phyloP scores from a whole-genome alignment of 306 rosid species.

The Cucurbita pepo region DNA sequence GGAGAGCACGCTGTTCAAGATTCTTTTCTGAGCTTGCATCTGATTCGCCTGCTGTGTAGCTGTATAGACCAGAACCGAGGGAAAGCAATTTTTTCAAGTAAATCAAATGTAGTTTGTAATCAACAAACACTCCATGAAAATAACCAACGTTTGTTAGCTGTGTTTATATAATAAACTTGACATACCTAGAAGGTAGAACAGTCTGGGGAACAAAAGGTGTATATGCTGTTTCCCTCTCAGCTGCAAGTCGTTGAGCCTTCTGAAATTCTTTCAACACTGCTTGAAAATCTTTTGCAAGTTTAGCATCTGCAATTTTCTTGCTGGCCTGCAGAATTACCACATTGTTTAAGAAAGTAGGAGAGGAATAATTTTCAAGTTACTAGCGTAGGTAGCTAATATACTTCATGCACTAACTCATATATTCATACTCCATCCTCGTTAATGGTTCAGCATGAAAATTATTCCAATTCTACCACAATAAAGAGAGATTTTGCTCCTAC shows the following conservation, averaged over 20 bases:
- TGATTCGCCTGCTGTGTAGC: constrained; percentile 54
- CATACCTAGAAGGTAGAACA: constrained; percentile 60
- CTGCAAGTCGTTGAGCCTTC: constrained; percentile 92
- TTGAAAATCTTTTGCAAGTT: constrained; percentile 93
- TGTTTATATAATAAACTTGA: not conserved
- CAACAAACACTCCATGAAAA: not conserved
- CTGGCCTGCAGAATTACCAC: constrained; percentile 39
- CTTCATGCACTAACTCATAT: not conserved
- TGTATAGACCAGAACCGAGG: constrained; percentile 14
- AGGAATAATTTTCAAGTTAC: not conserved
- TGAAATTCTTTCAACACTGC: constrained; percentile 87
- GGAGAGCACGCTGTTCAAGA: constrained; percentile 71
- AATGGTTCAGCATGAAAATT: not conserved
- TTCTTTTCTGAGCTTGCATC: constrained; percentile 33
- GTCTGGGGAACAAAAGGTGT: constrained; percentile 69
- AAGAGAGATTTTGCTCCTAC: not conserved
- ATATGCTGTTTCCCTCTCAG: constrained; percentile 96
- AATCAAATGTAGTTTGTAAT: not conserved
- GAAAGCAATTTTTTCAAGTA: not conserved
- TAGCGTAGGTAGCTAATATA: not conserved
- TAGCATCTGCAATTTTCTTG: constrained; percentile 92
- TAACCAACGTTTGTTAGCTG: not conserved
- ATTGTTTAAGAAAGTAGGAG: not conserved
- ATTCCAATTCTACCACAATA: not conserved
- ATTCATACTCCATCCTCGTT: not conserved